phyloP scores from a whole-genome alignment of 179 eudicot genomes.

The Silene vulgaris region DNA sequence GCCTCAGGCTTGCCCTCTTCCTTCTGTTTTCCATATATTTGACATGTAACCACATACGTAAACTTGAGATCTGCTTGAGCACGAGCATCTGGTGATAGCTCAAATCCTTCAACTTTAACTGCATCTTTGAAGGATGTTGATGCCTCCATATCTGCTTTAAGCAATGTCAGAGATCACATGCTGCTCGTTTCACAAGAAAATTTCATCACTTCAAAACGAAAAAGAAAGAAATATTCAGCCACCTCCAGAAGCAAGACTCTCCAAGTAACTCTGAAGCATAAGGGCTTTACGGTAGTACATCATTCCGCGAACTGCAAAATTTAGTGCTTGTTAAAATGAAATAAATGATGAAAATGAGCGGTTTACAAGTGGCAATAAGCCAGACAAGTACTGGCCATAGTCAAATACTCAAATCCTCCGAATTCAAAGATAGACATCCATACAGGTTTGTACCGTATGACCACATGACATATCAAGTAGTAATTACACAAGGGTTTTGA shows the following conservation, averaged over 20 bases:
- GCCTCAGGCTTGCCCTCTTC: conserved; percentile 96
- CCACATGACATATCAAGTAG: no score
- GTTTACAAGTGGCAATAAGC: not conserved
- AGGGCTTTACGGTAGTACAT: conserved; percentile 98
- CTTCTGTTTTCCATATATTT: conserved; percentile 96
- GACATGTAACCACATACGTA: conserved; percentile 95
- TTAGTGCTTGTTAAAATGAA: conserved; percentile 15
- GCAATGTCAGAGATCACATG: conserved; percentile 12
- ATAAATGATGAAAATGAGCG: not conserved
- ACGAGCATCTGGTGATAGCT: conserved; percentile 91
- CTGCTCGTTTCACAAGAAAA: not conserved
- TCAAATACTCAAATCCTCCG: not conserved
- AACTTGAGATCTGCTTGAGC: conserved; percentile 96
- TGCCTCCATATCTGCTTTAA: conserved; percentile 58
- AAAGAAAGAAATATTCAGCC: no score
- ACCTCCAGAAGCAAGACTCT: conserved; percentile 58
- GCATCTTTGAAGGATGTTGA: conserved; percentile 38
- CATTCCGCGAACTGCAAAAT: conserved; percentile 90
- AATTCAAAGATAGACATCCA: not conserved
- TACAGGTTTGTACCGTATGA: conserved; percentile 1
- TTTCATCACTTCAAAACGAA: conserved; percentile 28
- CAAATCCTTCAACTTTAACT: conserved; percentile 65
- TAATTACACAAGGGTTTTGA: conserved; percentile 3
- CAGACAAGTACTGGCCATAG: not conserved
- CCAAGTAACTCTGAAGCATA: conserved; percentile 89